Base-by-base conservation (phyloP, 2,329 filamentous ascomycete species). In the Sporothrix pseudoabietina region DNA sequence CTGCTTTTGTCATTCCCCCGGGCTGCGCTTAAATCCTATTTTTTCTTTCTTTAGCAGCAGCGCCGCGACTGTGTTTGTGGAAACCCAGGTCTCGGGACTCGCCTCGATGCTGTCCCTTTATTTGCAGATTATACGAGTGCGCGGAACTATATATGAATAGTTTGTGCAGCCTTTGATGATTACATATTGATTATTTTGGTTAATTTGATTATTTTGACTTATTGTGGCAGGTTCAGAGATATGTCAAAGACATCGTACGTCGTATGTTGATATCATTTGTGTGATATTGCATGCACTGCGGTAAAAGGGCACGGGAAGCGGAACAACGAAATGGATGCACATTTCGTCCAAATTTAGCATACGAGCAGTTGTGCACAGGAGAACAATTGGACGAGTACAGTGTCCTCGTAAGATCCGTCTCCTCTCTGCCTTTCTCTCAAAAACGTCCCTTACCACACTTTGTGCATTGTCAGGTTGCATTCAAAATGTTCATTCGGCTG, bases 311-410 rank as follows among this genome's bases (percentile, higher is more conserved):
- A 32, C 16, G 44, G 14, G 44, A 49, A 49, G 14, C 44, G 44
- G 3, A 19, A 49, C 44, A 49, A 19, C 6, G 22, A 2, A 35
- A 52, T 14, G n/a, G 14, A 9, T 39, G 47, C 30, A 54, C 19
- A 55, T 54, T 22, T n/a, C n/a, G 66, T 69, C 66, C 66, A 69
- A 69, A 68, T 68, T 54, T 69, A 69, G 65, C 32, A 69, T 54
- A 69, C 66, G 66, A 69, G 47, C 44, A 35, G 47, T 52, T 69
- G 65, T 54, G 44, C 19, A 39, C 16, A 63, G 35, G 22, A 12
- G 52, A 55, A 3, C 22, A 14, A 55, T 14, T 55, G 22, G 1
- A 30, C 52, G 10, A 55, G 30, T 30, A 55, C 52, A 30, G 22
- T 55, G n/a, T n/a, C 39, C n/a, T 65, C 39, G 35, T 47, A 65